A percentile compares a stretch with the other conserved stretches of the same genome.
phyloP scores from a whole-genome alignment of 2,329 filamentous ascomycete genomes.

The Tolypocladium paradoxum region DNA sequence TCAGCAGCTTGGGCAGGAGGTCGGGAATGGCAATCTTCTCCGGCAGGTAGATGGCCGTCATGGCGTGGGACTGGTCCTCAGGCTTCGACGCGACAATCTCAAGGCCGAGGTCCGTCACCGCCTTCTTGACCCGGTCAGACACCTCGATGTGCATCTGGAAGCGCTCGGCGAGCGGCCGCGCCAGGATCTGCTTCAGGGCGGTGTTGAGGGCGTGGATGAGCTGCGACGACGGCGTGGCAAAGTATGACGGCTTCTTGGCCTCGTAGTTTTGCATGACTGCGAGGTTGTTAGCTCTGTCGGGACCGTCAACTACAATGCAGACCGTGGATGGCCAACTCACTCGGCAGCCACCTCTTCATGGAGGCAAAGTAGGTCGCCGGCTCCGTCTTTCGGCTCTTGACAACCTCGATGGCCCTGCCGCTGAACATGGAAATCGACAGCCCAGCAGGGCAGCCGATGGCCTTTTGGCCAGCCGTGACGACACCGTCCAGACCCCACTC shows the following conservation, averaged over 20 bases:
- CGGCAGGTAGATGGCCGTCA: constrained; percentile 95
- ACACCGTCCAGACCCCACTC: constrained; percentile 90
- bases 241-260: constrained; percentile 94
- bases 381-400: constrained; percentile 70
- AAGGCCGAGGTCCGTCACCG: constrained; percentile 68
- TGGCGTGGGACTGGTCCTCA: constrained; percentile 88
- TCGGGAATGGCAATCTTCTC: constrained; percentile 72
- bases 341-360: constrained; percentile 94
- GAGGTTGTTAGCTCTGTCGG: not conserved
- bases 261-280: constrained; percentile 98
- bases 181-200: constrained; percentile 72
- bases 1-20: constrained; percentile 71
- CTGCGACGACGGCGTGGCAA: constrained; percentile 91
- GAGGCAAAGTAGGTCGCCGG: constrained; percentile 89
- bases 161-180: constrained; percentile 67
- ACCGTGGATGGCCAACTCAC: constrained; percentile 33
- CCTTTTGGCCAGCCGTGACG: constrained; percentile 91
- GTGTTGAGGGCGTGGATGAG: constrained; percentile 89
- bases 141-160: constrained; percentile 72
- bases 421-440: constrained; percentile 92
- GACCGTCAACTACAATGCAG: not conserved
- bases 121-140: constrained; percentile 79
- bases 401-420: constrained; percentile 69
- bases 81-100: constrained; percentile 77
- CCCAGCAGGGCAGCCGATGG: constrained; percentile 88